Base-by-base conservation (phyloP, 176 grass and related monocot genomes). In the Puya raimondii region DNA sequence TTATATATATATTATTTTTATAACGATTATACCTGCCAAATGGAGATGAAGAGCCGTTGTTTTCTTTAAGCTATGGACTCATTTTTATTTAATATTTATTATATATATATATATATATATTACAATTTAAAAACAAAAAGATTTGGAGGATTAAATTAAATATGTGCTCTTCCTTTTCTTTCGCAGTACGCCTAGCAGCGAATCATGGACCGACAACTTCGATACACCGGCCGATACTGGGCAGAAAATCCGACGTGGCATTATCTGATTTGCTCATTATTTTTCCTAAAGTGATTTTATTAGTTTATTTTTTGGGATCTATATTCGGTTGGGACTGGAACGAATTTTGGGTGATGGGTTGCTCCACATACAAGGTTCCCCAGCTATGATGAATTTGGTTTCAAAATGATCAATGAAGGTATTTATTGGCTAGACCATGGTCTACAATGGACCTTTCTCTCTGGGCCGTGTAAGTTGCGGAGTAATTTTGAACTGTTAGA, bases 271-370 rank as follows among this genome's bases (percentile, higher is more conserved):
- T 23, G 56, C 74, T 77, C 65, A 70, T 53, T 42, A 9, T 18
- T 67, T 65, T 14, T 69, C 49, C 47, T 74, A 64, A 73, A 54
- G 27, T 65, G 81, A 70, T 15, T 52, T 72, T 82, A 71, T 53
- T 74, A 10, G 53, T 42, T 51, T 49, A 73, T 78, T 82, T 66
- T 78, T 65, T 48, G 33, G 4, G 4, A 42, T 42, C 33, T 42
- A 42, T 42, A 42, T 42, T 42, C 33, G 33, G 33, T 42, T 42
- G 33, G 29, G 29, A 29, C 27, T 29, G 2, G 54, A 59, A 18
- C n/a, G 15, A 21, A 59, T 17, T 59, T 6, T 18, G 54, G 16
- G 13, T 59, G 20, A 59, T 59, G 20, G n/a, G 53, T 57, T 57
- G 53, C 53, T 57, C 53, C 53, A 1, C 13, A 17, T 16, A 17